Evolutionary conservation across 2,329 filamentous ascomycete species (phyloP).

Genomic region (Pestalotiopsis sp.): DNA sequence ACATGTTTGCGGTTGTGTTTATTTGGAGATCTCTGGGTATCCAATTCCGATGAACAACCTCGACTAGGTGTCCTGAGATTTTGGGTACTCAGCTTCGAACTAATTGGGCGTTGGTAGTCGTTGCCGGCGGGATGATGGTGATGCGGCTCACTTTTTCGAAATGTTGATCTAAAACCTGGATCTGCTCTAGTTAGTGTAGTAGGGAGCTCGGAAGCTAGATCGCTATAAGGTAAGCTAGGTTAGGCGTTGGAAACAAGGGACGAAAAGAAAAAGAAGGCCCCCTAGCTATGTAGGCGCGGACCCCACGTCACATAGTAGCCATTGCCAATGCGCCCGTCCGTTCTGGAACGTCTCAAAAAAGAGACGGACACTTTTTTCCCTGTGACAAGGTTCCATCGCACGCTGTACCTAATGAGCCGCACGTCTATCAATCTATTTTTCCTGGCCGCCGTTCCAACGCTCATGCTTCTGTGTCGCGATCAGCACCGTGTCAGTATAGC

Average conservation of each 20-base stretch:
- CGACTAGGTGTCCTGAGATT: not conserved
- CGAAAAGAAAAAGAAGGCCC: not conserved
- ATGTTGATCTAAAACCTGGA: not conserved
- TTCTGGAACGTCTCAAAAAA: not conserved
- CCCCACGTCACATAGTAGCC: not conserved
- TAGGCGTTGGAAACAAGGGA: not conserved
- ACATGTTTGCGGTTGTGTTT: conserved; percentile 22
- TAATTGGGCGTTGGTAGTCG: not conserved
- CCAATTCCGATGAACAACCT: not conserved
- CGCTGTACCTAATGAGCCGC: no score
- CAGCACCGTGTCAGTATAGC: no score
- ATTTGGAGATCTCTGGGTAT: not conserved
- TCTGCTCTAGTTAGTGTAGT: not conserved
- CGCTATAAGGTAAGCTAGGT: not conserved
- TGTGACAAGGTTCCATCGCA: not conserved
- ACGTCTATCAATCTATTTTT: no score
- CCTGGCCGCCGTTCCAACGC: no score
- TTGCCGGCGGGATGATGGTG: not conserved
- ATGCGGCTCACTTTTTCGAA: not conserved
- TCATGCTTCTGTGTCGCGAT: no score
- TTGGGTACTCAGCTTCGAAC: not conserved
- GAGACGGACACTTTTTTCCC: not conserved
- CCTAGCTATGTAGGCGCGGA: not conserved
- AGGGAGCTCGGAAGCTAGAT: not conserved
- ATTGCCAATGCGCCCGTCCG: not conserved